Evolutionary conservation across 768 basidiomycete species (phyloP).

Genomic region (Auricularia auricula-judae): DNA sequence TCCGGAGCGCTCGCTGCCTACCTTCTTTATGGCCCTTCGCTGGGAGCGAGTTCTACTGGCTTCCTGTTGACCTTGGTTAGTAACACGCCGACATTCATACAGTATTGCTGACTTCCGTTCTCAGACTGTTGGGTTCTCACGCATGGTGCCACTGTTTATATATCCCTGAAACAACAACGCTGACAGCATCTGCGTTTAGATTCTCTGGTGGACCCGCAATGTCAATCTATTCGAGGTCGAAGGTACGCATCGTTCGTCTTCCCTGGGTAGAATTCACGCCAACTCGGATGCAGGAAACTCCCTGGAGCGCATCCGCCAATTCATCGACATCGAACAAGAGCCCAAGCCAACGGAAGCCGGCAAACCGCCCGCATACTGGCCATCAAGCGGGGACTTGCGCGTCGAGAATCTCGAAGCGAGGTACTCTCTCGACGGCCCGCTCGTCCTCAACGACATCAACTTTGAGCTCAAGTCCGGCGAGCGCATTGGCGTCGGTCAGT

Average conservation of each 20-base stretch:
- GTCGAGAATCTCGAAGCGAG: conserved; percentile 44
- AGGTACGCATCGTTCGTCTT: conserved; percentile 16
- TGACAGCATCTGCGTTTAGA: conserved; percentile 9
- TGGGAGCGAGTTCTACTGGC: conserved; percentile 31
- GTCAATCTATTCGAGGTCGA: conserved; percentile 34
- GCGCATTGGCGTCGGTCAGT: conserved; percentile 25
- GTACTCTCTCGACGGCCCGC: conserved; percentile 36
- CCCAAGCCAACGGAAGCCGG: conserved; percentile 27
- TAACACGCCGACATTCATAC: background rate
- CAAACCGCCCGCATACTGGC: conserved; percentile 57
- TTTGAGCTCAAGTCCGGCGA: conserved; percentile 27
- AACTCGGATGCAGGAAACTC: too few species aligned
- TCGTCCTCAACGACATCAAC: conserved; percentile 35
- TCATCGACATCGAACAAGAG: conserved; percentile 51
- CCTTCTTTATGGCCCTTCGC: conserved; percentile 33
- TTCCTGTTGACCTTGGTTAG: conserved; percentile 29
- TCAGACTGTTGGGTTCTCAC: conserved; percentile 37
- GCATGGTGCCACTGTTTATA: conserved; percentile 13
- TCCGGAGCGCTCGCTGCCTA: conserved; percentile 24
- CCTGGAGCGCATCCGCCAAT: conserved; percentile 30
- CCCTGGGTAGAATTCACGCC: too few species aligned
- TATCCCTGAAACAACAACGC: background rate
- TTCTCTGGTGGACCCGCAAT: conserved; percentile 29
- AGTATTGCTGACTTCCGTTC: background rate
- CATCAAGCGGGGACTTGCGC: conserved; percentile 41